A percentile compares a stretch with the other conserved stretches of the same genome.
Evolutionary conservation across 2,329 filamentous ascomycete genomes (phyloP).

Genomic region (Dactylellina sp.): DNA sequence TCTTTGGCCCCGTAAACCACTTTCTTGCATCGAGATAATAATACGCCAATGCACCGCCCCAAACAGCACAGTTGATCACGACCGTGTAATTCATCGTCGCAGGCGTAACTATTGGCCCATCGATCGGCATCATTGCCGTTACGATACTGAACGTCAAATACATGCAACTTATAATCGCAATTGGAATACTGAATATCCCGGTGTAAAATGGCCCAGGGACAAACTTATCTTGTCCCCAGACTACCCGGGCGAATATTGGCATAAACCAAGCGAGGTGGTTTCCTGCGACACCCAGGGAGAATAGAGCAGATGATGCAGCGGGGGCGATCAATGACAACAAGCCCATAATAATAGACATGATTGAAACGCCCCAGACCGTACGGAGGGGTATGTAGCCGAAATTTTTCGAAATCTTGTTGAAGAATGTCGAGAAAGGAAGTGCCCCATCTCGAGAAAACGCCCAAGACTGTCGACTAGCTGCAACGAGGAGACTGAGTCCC

Average conservation of each 20-base stretch:
- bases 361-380: conserved; percentile 69
- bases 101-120: conserved; percentile 68
- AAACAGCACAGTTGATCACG: conserved; percentile 72
- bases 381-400: conserved; percentile 72
- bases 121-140: conserved; percentile 71
- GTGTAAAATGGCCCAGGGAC: conserved; percentile 72
- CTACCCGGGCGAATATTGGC: conserved; percentile 70
- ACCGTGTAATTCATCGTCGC: conserved; percentile 73
- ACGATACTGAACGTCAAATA: conserved; percentile 71
- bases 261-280: conserved; percentile 73
- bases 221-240: conserved; percentile 72
- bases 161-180: conserved; percentile 69
- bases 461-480: conserved; percentile 72
- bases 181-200: conserved; percentile 68
- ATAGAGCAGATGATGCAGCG: conserved; percentile 71
- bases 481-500: conserved; percentile 71
- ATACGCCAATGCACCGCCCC: conserved; percentile 70
- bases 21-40: conserved; percentile 71
- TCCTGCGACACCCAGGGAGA: conserved; percentile 71
- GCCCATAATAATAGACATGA: conserved; percentile 69
- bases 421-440: conserved; percentile 71
- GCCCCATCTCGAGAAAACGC: conserved; percentile 74
- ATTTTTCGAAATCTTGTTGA: conserved; percentile 69
- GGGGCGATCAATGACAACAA: conserved; percentile 71
- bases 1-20: conserved; percentile 72